phyloP scores from a whole-genome alignment of 1,139 yeast species.

The Hansenula sp. region DNA sequence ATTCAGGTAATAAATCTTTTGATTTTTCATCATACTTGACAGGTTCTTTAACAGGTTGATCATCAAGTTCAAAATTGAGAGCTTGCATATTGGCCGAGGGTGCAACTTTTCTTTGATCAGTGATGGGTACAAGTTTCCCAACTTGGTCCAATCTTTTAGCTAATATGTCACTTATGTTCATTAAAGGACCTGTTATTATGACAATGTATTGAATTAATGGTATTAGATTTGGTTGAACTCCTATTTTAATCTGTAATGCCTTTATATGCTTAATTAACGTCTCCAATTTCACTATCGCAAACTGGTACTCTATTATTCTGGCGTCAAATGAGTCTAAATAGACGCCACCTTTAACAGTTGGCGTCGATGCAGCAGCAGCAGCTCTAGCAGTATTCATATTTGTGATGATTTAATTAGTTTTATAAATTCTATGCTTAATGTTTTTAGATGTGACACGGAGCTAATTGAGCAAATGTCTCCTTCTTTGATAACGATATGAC shows the following conservation, averaged over 20 bases:
- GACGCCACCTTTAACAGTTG: conserved; percentile 15
- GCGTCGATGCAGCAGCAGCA: conserved; percentile 16
- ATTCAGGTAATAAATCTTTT: conserved; percentile 7
- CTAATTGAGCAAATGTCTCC: too few relatives aligned
- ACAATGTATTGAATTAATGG: conserved; percentile 27
- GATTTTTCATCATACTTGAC: conserved; percentile 4
- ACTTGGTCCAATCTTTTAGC: conserved; percentile 39
- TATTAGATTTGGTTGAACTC: conserved; percentile 10
- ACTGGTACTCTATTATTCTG: conserved; percentile 26
- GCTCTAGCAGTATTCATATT: conserved; percentile 10
- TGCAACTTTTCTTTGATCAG: conserved; percentile 10
- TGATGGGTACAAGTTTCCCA: conserved; percentile 31
- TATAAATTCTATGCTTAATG: background rate
- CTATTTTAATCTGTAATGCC: conserved; percentile 20
- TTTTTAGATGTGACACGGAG: background rate
- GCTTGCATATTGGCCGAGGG: conserved; percentile 23
- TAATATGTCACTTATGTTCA: conserved; percentile 47
- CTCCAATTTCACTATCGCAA: conserved; percentile 26
- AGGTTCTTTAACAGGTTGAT: conserved; percentile 4
- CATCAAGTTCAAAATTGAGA: conserved; percentile 29
- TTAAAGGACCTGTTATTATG: conserved; percentile 38
- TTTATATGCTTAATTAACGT: conserved; percentile 19
- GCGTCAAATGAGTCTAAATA: conserved; percentile 26
- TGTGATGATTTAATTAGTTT: background rate
- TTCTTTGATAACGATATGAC: too few relatives aligned